These are phyloP conservation scores for Cucumis variabilis DNA, from an alignment of 331 rosid species.

Conservation along the genomic window DNA sequence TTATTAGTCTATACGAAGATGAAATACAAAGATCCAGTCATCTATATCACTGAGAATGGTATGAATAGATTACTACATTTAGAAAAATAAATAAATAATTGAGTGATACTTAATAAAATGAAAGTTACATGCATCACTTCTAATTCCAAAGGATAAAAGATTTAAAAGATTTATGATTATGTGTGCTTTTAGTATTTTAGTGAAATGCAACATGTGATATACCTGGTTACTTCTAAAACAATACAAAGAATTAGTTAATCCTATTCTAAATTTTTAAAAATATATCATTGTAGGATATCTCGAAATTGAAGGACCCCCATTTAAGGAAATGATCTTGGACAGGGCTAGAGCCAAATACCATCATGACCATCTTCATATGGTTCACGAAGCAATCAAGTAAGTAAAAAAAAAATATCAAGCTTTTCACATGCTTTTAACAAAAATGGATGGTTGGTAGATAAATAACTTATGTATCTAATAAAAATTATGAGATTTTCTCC, in stretches of 20 bases:
- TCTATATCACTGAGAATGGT: conserved; percentile 8
- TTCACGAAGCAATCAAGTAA: conserved; percentile 37
- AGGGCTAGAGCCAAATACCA: conserved; percentile 43
- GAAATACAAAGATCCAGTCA: not conserved
- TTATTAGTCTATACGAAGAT: conserved; percentile 37
- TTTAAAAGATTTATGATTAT: too few relatives aligned
- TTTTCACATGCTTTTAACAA: not conserved
- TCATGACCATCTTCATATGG: conserved; percentile 22
- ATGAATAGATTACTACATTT: not conserved
- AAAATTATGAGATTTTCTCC: too few relatives aligned
- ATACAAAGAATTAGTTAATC: not conserved
- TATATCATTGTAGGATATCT: conserved; percentile 16
- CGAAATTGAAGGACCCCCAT: conserved; percentile 36
- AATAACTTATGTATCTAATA: too few relatives aligned
- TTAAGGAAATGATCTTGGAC: conserved; percentile 43
- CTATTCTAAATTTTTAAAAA: not conserved
- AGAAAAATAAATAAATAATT: too few relatives aligned
- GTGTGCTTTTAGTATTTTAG: too few relatives aligned
- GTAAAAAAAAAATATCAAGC: not conserved
- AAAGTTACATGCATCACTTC: not conserved
- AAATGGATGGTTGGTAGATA: too few relatives aligned
- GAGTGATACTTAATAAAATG: too few relatives aligned
- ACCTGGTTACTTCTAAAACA: not conserved
- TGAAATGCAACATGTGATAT: not conserved
- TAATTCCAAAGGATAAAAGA: not conserved